Evolutionary conservation across 2,329 filamentous ascomycete species (phyloP), one percentile per base, ranked within the genome.

Genomic region (Cladosporium sp.): DNA sequence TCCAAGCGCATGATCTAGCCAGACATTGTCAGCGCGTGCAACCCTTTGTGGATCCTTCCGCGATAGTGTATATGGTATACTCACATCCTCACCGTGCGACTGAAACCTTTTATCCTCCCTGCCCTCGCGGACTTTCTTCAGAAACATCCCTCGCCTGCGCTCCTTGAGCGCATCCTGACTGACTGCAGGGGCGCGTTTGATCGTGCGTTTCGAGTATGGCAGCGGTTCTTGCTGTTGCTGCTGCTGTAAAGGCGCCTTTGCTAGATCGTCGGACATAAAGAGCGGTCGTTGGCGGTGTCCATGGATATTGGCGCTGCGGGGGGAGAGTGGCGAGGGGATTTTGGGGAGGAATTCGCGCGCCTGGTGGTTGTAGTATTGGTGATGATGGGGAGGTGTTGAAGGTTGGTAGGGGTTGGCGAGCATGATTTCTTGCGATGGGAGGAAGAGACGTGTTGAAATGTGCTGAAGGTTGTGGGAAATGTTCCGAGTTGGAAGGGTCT

Each of bases 101-200:
- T 72, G 69, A 68, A 72, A 78, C 42, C 68, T 66, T 61, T 64
- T 66, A 4, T 77, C 73, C 4, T 77, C 74, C 37, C 74, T 61
- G 2, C 62, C 62, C 37, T 69, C 68, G 44, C 70, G 63, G 9
- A 78, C 71, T 47, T 71, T 86, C 62, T 83, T 80, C 53, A 92
- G 70, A 60, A 92, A 92, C 50, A 86, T 72, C 27, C 80, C 79
- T 41, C 87, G 74, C 51, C 88, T 73, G 48, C 78, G 74, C 63
- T 88, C 83, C 50, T 83, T 80, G 1, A 75, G 74, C 15, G 80
- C 80, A 63, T 89, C 71, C 44, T 71, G 78, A 56, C 79, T 78
- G 15, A 83, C 69, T 6, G 86, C 60, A 0, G 84, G 86, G 54
- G 86, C 88, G 30, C 77, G 74, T 54, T 85, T 85, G 48, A 76